A percentile compares a stretch with the other conserved stretches of the same genome.
These are phyloP conservation scores for Diaporthe capsici DNA, from an alignment of 2,329 filamentous ascomycete species.

Conservation along the genomic window DNA sequence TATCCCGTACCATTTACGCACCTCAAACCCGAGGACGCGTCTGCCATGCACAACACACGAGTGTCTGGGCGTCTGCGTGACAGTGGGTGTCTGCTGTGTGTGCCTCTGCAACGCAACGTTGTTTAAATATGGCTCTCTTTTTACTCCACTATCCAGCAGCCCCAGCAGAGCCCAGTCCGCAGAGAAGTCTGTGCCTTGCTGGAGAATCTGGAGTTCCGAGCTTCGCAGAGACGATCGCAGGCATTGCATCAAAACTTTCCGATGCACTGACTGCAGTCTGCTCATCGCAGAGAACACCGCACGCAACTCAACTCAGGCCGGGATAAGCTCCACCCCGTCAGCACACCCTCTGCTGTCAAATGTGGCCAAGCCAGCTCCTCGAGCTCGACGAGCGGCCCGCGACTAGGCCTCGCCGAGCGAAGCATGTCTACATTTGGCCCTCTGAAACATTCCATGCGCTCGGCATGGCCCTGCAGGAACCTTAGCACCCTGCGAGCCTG, in stretches of 20 bases:
- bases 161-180: slow-evolving; percentile 6
- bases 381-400: background rate
- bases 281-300: background rate
- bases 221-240: background rate
- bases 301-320: background rate
- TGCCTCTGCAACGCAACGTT: background rate
- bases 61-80: background rate
- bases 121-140: background rate
- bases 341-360: background rate
- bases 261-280: slow-evolving; percentile 2
- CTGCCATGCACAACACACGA: background rate
- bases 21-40: background rate
- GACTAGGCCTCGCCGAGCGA: background rate
- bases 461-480: background rate
- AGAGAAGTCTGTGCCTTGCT: slow-evolving; percentile 11
- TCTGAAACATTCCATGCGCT: slow-evolving; percentile 30
- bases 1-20: slow-evolving; percentile 12
- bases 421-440: slow-evolving; percentile 15
- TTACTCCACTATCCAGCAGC: slow-evolving; percentile 10
- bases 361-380: background rate
- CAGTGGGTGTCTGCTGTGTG: background rate
- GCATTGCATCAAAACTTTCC: background rate
- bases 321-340: background rate
- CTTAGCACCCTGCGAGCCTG: slow-evolving; percentile 7
- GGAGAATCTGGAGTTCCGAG: background rate